phyloP scores from a whole-genome alignment of 768 basidiomycete genomes.

The Mrakia gelida region DNA sequence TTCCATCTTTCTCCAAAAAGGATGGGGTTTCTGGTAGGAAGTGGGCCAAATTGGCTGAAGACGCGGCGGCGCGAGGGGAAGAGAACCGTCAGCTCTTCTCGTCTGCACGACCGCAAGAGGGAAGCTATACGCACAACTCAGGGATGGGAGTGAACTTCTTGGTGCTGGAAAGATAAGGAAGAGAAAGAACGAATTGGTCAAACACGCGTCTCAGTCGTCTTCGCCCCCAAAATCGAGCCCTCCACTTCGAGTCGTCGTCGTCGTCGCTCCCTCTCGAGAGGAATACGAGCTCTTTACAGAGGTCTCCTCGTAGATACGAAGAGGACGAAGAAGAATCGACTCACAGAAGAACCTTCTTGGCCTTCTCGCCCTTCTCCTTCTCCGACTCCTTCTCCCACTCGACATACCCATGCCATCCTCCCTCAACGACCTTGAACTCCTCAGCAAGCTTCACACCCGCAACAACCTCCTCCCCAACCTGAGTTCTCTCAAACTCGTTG shows the following conservation, averaged over 20 bases:
- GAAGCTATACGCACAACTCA: too few relatives aligned
- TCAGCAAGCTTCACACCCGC: not conserved
- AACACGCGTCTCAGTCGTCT: not conserved
- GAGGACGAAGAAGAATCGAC: too few relatives aligned
- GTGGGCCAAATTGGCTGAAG: slow-evolving; percentile 54
- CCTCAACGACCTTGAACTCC: not conserved
- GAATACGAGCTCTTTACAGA: too few relatives aligned
- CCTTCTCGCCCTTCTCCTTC: slow-evolving; percentile 46
- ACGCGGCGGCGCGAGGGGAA: not conserved
- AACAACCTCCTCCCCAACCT: not conserved
- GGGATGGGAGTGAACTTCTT: slow-evolving; percentile 22
- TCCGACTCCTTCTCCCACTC: slow-evolving; percentile 54
- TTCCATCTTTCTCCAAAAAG: slow-evolving; percentile 55
- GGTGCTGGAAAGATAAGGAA: not conserved
- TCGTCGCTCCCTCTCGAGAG: too few relatives aligned
- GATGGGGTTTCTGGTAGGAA: slow-evolving; percentile 54
- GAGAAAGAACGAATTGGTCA: not conserved
- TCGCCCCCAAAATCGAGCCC: too few relatives aligned
- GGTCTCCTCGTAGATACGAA: too few relatives aligned
- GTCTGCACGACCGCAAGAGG: too few relatives aligned
- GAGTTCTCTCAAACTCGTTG: not conserved
- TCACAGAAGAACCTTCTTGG: slow-evolving; percentile 49
- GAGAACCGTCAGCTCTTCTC: not conserved
- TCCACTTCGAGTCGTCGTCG: not conserved
- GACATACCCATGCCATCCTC: slow-evolving; percentile 45